These are phyloP conservation scores for Marchantia paleacea DNA, from an alignment of 225 moss, liverwort and hornwort species.

Conservation along the genomic window DNA sequence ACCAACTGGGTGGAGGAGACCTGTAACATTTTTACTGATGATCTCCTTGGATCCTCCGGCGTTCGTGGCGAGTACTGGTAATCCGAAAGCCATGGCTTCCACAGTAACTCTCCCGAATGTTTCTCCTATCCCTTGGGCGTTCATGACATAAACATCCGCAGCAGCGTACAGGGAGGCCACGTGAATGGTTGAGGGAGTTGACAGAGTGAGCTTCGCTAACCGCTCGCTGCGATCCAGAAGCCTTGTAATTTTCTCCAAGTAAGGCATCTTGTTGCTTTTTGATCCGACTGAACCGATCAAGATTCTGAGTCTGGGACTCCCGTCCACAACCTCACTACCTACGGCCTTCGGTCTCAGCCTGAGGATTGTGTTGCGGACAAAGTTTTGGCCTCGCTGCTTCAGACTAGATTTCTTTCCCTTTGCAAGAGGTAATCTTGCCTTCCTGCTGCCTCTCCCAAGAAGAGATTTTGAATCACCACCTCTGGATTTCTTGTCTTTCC, in stretches of 20 bases:
- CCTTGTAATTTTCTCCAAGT: conserved; percentile 57
- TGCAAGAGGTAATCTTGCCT: not conserved
- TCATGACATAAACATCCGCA: conserved; percentile 78
- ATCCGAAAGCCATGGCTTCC: conserved; percentile 81
- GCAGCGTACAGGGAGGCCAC: conserved; percentile 70
- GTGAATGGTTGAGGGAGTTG: conserved; percentile 53
- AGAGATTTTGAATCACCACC: not conserved
- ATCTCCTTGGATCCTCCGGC: conserved; percentile 74
- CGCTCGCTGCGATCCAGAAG: conserved; percentile 43
- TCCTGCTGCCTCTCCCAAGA: conserved; percentile 17
- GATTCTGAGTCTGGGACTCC: conserved; percentile 42
- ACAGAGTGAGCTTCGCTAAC: conserved; percentile 47
- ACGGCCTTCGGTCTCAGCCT: conserved; percentile 16
- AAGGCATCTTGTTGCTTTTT: conserved; percentile 70
- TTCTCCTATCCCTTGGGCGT: conserved; percentile 81
- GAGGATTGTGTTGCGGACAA: conserved; percentile 4
- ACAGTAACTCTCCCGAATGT: conserved; percentile 73
- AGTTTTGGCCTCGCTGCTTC: conserved; percentile 17
- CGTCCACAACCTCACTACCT: not conserved
- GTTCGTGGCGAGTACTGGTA: conserved; percentile 66
- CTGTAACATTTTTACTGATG: conserved; percentile 51
- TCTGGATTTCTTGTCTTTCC: conserved; percentile 11
- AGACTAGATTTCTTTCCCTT: conserved; percentile 21
- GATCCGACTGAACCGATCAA: conserved; percentile 64
- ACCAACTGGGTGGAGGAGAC: conserved; percentile 63